Conservation (phyloP, 2,329 filamentous ascomycete species). For the Aspergillus puulaauensis region DNA sequence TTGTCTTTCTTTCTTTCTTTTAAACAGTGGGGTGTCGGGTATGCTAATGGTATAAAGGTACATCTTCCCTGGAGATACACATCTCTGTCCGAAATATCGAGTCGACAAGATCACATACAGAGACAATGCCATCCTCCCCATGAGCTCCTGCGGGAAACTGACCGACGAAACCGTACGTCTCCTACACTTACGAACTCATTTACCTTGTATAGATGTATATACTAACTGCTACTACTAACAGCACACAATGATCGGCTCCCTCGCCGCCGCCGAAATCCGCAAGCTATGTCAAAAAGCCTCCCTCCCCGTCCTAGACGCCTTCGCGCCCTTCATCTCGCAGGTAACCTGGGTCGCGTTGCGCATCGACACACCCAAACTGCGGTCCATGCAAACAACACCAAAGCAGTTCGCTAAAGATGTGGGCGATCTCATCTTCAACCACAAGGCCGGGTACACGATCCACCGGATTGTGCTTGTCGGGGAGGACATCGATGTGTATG, state of each 20-base stretch:
- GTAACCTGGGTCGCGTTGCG: conserved; percentile 54
- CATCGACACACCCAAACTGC: conserved; percentile 58
- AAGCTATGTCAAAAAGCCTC: conserved; percentile 35
- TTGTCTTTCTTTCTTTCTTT: not conserved
- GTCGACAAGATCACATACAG: conserved; percentile 52
- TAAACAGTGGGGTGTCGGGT: not conserved
- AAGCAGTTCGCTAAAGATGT: conserved; percentile 41
- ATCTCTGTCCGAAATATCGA: conserved; percentile 41
- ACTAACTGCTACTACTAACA: conserved; percentile 1
- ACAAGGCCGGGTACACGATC: conserved; percentile 46
- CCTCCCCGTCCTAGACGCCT: conserved; percentile 48
- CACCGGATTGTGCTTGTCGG: conserved; percentile 49
- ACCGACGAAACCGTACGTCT: conserved; percentile 46
- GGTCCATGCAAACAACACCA: conserved; percentile 52
- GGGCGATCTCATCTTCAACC: conserved; percentile 43
- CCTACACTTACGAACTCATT: not conserved
- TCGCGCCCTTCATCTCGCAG: conserved; percentile 48
- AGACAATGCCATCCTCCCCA: conserved; percentile 49
- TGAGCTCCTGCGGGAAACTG: conserved; percentile 44
- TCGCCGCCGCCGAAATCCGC: conserved; percentile 47
- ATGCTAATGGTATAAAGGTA: conserved; percentile 21
- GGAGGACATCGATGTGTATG: conserved; percentile 51
- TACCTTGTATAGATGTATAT: not conserved
- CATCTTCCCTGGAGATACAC: conserved; percentile 44
- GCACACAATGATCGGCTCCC: conserved; percentile 43